Evolutionary conservation across 2,329 filamentous ascomycete genomes (phyloP).

Genomic region (Peltaster fructicola): DNA sequence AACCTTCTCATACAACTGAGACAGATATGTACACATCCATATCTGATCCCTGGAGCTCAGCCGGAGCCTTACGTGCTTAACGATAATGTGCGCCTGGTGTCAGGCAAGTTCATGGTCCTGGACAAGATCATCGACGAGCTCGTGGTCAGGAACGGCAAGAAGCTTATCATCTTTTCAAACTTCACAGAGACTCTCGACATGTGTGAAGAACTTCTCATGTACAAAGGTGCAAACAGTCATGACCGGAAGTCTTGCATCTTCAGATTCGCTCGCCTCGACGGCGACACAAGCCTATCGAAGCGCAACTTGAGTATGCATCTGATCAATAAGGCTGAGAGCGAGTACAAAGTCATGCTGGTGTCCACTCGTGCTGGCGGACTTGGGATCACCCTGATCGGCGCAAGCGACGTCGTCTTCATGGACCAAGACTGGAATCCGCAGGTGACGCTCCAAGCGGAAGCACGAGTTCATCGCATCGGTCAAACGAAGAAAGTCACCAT

Average conservation of each 20-base stretch:
- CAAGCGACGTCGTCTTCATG: conserved; percentile 38
- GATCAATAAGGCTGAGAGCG: conserved; percentile 29
- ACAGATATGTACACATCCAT: conserved; percentile 39
- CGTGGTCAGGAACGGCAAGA: conserved; percentile 33
- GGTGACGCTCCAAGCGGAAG: conserved; percentile 36
- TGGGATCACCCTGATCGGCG: conserved; percentile 36
- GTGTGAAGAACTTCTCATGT: conserved; percentile 32
- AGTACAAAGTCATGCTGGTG: conserved; percentile 36
- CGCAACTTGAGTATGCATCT: conserved; percentile 36
- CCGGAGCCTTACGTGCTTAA: conserved; percentile 30
- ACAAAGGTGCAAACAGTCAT: conserved; percentile 26
- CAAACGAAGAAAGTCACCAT: conserved; percentile 36
- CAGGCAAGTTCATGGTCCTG: conserved; percentile 39
- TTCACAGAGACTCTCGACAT: conserved; percentile 35
- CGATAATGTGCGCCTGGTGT: conserved; percentile 31
- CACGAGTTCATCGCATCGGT: conserved; percentile 36
- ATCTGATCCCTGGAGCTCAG: conserved; percentile 29
- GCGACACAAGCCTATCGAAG: conserved; percentile 28
- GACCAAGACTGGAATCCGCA: conserved; percentile 41
- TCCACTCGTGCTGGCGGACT: conserved; percentile 38
- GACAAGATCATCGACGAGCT: conserved; percentile 33
- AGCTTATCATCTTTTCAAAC: conserved; percentile 39
- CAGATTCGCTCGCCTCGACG: conserved; percentile 31
- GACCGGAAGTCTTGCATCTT: no score
- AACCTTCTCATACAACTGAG: conserved; percentile 39